phyloP scores from a whole-genome alignment of 345 rosid genomes.

The Cardamine occulta region DNA sequence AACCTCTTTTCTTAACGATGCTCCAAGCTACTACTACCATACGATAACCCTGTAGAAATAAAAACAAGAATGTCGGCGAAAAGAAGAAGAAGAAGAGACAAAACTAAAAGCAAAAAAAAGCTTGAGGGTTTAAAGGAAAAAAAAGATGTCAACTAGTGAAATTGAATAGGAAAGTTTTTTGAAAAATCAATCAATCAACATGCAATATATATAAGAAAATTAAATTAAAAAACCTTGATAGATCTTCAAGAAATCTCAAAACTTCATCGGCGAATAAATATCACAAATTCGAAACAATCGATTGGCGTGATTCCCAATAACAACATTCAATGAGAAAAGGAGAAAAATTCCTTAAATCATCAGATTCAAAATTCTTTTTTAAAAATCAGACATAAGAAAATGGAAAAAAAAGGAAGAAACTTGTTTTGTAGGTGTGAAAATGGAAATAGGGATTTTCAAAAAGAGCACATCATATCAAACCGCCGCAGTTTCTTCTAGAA shows the following conservation, averaged over 20 bases:
- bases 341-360: conserved; percentile 9
- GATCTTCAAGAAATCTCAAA: conserved; percentile 52
- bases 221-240: conserved; percentile 36
- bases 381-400: neutral
- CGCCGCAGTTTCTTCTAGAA: conserved; percentile 53
- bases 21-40: conserved; percentile 43
- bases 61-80: conserved; percentile 41
- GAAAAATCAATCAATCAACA: conserved; percentile 33
- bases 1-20: conserved; percentile 48
- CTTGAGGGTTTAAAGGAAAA: conserved; percentile 3
- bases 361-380: conserved; percentile 18
- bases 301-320: conserved; percentile 30
- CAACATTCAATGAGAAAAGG: conserved; percentile 44
- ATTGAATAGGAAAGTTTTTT: conserved; percentile 25
- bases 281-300: conserved; percentile 35
- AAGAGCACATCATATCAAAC: conserved; percentile 45
- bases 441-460: neutral
- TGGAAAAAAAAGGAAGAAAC: conserved; percentile 16
- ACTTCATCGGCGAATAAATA: conserved; percentile 59
- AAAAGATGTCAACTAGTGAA: conserved; percentile 37
- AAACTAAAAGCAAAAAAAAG: conserved; percentile 33
- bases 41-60: conserved; percentile 35
- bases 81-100: conserved; percentile 43
- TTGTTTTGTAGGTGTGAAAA: conserved; percentile 24
- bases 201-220: conserved; percentile 27